Evolutionary conservation across 2,329 filamentous ascomycete species (phyloP).

Genomic region (Stachybotrys echinatus): DNA sequence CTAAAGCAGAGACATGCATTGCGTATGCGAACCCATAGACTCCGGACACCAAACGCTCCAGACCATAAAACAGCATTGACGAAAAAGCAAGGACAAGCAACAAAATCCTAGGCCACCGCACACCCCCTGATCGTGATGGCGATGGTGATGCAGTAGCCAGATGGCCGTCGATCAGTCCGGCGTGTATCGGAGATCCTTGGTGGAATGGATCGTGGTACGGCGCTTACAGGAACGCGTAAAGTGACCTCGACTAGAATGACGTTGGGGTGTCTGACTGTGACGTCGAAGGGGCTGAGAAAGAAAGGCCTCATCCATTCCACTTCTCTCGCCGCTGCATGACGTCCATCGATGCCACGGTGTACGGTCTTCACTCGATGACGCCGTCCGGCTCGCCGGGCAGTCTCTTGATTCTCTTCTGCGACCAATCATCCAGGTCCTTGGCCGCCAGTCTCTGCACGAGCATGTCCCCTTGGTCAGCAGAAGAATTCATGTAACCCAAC

Average conservation of each 20-base stretch:
- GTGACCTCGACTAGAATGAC: background rate
- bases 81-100: background rate
- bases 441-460: conserved; percentile 43
- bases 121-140: too few species aligned
- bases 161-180: background rate
- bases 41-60: background rate
- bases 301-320: background rate
- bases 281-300: background rate
- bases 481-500: conserved; percentile 4
- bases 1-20: background rate
- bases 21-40: background rate
- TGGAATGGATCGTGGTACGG: background rate
- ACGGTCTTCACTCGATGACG: conserved; percentile 38
- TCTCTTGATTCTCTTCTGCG: conserved; percentile 89
- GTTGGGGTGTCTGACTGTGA: background rate
- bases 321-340: background rate
- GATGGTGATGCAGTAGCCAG: background rate
- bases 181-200: background rate
- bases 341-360: background rate
- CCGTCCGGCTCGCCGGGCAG: conserved; percentile 88
- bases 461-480: too few species aligned
- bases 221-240: background rate
- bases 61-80: background rate
- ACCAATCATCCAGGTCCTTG: conserved; percentile 93
- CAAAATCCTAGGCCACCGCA: background rate